phyloP scores from a whole-genome alignment of 2,329 filamentous ascomycete species.

The Trichoderma lentiforme region DNA sequence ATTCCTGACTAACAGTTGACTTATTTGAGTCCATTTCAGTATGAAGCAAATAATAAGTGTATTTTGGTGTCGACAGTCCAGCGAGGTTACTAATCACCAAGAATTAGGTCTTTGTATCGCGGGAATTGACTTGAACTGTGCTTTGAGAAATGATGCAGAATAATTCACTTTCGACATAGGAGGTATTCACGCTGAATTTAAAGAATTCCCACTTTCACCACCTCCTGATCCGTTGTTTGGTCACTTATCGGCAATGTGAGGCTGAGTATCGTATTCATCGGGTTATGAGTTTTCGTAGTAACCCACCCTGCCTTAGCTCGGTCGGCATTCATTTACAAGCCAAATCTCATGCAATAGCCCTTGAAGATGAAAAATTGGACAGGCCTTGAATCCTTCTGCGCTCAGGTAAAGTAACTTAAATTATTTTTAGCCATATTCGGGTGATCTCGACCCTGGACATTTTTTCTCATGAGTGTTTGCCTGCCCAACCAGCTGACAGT shows the following conservation, averaged over 20 bases:
- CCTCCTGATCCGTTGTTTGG: background rate
- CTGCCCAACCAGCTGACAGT: background rate
- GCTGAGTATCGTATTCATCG: background rate
- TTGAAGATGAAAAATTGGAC: background rate
- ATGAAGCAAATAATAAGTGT: background rate
- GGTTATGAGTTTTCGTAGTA: background rate
- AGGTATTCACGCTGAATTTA: background rate
- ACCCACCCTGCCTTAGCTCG: background rate
- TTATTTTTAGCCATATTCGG: background rate
- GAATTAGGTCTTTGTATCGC: background rate
- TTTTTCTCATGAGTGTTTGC: background rate
- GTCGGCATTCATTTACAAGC: background rate
- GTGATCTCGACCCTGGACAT: background rate
- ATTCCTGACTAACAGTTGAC: accelerated
- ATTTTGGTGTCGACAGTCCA: accelerated
- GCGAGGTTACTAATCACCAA: background rate
- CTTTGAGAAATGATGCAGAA: background rate
- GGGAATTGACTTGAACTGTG: background rate
- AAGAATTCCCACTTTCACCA: background rate
- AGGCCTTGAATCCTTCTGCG: background rate
- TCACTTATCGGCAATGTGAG: background rate
- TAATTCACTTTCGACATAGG: background rate
- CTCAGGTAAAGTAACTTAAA: accelerated
- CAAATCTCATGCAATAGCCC: background rate
- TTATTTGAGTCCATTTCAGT: background rate